phyloP scores from a whole-genome alignment of 2,329 filamentous ascomycete species.

The Metarhizium album region DNA sequence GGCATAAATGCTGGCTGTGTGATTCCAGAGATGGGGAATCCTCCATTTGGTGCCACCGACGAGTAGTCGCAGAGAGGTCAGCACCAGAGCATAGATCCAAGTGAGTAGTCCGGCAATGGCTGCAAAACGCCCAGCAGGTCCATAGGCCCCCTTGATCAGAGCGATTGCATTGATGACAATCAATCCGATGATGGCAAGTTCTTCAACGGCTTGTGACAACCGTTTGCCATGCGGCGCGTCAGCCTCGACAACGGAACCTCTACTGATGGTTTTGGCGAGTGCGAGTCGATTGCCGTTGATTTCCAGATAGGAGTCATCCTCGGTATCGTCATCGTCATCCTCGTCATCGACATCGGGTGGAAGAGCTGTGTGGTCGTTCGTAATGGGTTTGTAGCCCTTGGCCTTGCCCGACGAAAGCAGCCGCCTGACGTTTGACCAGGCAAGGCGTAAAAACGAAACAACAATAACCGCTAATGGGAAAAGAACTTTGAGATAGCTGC shows the following conservation, averaged over 20 bases:
- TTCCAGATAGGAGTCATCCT: constrained; percentile 40
- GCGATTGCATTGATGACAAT: constrained; percentile 58
- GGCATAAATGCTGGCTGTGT: constrained; percentile 77
- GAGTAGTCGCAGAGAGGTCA: constrained; percentile 63
- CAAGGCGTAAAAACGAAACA: constrained; percentile 58
- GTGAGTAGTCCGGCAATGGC: constrained; percentile 57
- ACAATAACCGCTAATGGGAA: constrained; percentile 64
- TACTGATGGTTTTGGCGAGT: constrained; percentile 50
- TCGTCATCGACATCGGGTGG: constrained; percentile 35
- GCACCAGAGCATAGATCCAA: constrained; percentile 71
- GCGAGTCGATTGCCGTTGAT: constrained; percentile 47
- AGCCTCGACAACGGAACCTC: constrained; percentile 56
- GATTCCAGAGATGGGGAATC: constrained; percentile 76
- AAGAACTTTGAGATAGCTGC: constrained; percentile 48
- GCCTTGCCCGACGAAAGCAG: constrained; percentile 37
- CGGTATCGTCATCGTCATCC: neutral
- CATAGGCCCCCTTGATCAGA: constrained; percentile 50
- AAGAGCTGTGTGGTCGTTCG: constrained; percentile 39
- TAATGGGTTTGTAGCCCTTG: constrained; percentile 46
- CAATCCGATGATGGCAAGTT: constrained; percentile 61
- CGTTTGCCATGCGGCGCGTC: constrained; percentile 67
- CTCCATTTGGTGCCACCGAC: constrained; percentile 53
- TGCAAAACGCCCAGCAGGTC: constrained; percentile 44
- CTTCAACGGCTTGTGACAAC: constrained; percentile 61
- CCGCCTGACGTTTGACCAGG: constrained; percentile 44